Evolutionary conservation across 1,284 basidiomycete genomes (phyloP).

Genomic region (Schizophyllum amplum): DNA sequence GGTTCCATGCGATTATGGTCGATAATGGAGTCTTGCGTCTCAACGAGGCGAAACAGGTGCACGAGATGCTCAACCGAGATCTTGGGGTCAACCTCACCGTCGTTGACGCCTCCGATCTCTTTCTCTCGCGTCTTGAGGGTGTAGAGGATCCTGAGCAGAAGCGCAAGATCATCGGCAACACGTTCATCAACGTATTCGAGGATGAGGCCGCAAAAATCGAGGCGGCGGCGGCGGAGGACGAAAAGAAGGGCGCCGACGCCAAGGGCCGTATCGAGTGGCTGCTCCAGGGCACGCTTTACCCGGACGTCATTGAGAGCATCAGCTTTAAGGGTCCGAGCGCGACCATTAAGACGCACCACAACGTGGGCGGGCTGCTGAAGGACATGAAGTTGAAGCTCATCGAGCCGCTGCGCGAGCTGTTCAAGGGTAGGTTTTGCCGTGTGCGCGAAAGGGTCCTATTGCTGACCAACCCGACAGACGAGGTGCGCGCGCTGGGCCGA

Average conservation of each 20-base stretch:
- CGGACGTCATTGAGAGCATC: constrained; percentile 99
- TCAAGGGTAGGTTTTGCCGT: constrained; percentile 72
- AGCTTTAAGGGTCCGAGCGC: constrained; percentile 99
- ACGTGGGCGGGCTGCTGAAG: constrained; percentile 93
- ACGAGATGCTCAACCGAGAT: constrained; percentile 90
- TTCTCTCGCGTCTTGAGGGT: constrained; percentile 83
- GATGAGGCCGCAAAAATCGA: constrained; percentile 89
- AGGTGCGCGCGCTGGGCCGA: constrained; percentile 90
- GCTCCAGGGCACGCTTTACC: constrained; percentile 97
- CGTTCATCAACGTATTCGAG: constrained; percentile 98
- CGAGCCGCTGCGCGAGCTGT: constrained; percentile 94
- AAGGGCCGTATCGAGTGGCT: constrained; percentile 96
- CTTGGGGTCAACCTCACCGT: constrained; percentile 96
- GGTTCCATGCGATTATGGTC: constrained; percentile 99
- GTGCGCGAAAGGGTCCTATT: constrained; percentile 2
- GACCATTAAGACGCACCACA: constrained; percentile 99
- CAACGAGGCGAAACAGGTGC: constrained; percentile 90
- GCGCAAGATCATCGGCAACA: constrained; percentile 98
- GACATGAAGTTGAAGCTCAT: constrained; percentile 99
- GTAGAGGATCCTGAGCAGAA: constrained; percentile 97
- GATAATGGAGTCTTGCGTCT: constrained; percentile 96
- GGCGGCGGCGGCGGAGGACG: constrained; percentile 70
- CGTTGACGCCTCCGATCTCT: constrained; percentile 91
- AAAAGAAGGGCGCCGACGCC: constrained; percentile 54
- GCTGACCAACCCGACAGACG: constrained; percentile 48